Conservation (phyloP, 2,329 filamentous ascomycete genomes). For the Fusarium pininemorale region DNA sequence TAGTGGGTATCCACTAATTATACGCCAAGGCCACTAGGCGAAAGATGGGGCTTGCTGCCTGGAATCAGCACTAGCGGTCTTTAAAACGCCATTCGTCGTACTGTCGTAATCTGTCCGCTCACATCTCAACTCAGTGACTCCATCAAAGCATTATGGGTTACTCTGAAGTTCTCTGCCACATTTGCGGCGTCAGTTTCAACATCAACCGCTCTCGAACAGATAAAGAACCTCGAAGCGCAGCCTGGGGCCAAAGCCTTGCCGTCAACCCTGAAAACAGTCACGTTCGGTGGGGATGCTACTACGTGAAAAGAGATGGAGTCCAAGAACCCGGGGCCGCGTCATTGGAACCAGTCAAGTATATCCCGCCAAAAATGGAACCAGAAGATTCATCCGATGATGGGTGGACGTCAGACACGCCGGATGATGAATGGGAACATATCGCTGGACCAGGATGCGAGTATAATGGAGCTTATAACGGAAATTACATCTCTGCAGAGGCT, state of each 20-base stretch:
- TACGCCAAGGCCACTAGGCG: neutral
- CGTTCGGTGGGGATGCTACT: neutral
- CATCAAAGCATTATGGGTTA: neutral
- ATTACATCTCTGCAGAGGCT: constrained; percentile 35
- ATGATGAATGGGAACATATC: constrained; percentile 37
- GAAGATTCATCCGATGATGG: neutral
- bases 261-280: neutral
- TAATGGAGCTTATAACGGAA: constrained; percentile 31
- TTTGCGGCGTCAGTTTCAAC: constrained; percentile 41
- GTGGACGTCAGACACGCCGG: neutral
- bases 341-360: neutral
- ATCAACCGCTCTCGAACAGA: constrained; percentile 37
- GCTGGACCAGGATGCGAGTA: constrained; percentile 28
- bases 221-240: constrained; percentile 31
- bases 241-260: neutral
- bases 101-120: neutral
- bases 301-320: neutral
- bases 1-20: neutral
- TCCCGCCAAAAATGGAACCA: rapidly evolving
- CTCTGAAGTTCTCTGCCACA: neutral
- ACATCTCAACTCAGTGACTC: too few relatives aligned
- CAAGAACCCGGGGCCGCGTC: neutral
- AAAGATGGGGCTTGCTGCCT: neutral
- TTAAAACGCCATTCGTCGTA: neutral
- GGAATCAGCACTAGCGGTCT: neutral